Evolutionary conservation across 1,284 basidiomycete species (phyloP).

Genomic region (Polyporus tsugae): DNA sequence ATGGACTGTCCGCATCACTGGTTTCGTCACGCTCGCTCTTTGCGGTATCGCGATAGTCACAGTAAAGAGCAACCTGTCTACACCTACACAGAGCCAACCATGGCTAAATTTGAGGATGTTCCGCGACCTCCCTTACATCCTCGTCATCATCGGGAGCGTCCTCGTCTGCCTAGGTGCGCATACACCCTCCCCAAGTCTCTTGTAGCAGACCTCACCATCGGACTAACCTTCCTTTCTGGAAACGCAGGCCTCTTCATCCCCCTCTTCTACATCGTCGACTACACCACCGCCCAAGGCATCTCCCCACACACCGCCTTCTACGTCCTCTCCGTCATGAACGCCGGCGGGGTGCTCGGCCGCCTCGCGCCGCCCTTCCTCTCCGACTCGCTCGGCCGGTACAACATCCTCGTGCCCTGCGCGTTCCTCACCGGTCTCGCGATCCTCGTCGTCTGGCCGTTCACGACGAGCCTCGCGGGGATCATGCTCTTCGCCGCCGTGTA

Average conservation of each 20-base stretch:
- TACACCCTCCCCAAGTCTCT: neutral
- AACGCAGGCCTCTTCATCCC: conserved; percentile 70
- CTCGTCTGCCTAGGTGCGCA: conserved; percentile 43
- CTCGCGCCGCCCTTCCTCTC: conserved; percentile 67
- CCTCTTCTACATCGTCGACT: conserved; percentile 44
- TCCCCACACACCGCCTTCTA: conserved; percentile 46
- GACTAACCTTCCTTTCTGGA: no score
- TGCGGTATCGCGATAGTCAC: conserved; percentile 39
- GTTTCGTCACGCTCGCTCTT: conserved; percentile 43
- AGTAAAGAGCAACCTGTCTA: conserved; percentile 39
- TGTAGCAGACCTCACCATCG: no score
- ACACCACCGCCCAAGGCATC: conserved; percentile 31
- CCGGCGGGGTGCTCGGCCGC: conserved; percentile 65
- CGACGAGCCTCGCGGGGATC: conserved; percentile 44
- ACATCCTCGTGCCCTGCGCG: conserved; percentile 65
- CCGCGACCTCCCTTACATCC: conserved; percentile 42
- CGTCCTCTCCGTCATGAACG: conserved; percentile 70
- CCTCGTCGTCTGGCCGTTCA: conserved; percentile 64
- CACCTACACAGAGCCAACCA: conserved; percentile 22
- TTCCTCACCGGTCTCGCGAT: conserved; percentile 66
- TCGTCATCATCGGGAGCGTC: conserved; percentile 40
- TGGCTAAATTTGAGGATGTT: conserved; percentile 42
- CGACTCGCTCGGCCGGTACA: conserved; percentile 63
- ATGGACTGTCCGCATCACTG: conserved; percentile 59
- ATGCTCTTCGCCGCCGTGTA: conserved; percentile 63